These are phyloP conservation scores for Aspergillus sp. DNA, from an alignment of 2,329 filamentous ascomycete species.

Conservation along the genomic window DNA sequence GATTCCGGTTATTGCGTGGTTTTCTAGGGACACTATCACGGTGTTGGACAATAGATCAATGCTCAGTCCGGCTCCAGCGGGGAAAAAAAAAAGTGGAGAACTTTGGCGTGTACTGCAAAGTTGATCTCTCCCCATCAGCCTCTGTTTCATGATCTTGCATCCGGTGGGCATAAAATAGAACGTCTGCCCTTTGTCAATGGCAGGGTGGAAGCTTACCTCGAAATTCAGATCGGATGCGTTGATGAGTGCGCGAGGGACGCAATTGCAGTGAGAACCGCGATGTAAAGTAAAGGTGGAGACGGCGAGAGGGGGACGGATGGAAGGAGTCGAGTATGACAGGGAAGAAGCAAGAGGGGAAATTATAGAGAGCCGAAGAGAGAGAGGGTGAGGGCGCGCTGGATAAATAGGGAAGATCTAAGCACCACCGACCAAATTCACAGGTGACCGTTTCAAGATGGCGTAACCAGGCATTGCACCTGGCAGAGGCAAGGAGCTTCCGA, in stretches of 20 bases:
- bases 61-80: conserved; percentile 21
- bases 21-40: conserved; percentile 9
- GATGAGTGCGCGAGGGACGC: neutral
- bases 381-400: neutral
- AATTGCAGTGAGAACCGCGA: neutral
- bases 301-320: neutral
- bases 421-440: neutral
- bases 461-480: neutral
- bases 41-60: conserved; percentile 5
- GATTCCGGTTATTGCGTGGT: neutral
- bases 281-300: neutral
- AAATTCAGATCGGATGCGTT: neutral
- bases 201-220: neutral
- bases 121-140: neutral
- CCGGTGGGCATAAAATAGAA: neutral
- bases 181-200: neutral
- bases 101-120: neutral
- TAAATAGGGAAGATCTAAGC: conserved; percentile 7
- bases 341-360: neutral
- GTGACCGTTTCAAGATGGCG: conserved; percentile 1
- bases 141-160: neutral
- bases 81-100: conserved; percentile 31
- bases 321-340: neutral
- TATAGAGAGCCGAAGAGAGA: neutral
- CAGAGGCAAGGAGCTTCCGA: neutral